Conservation (phyloP, 495 filamentous ascomycete genomes). For the Bathelium albidoporum region DNA sequence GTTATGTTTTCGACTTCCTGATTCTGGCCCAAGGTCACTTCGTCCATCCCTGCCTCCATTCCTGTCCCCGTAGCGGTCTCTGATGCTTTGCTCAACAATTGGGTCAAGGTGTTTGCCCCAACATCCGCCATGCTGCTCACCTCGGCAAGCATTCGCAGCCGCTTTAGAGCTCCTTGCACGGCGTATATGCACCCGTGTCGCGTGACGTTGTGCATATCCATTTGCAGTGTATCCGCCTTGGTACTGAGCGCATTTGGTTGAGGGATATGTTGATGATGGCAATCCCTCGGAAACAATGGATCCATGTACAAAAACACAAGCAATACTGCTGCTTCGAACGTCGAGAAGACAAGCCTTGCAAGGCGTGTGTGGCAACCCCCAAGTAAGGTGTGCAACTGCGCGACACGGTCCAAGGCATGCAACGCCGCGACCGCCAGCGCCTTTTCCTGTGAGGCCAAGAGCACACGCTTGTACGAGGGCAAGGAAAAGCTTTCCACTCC, state of each 20-base stretch:
- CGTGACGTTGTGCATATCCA: neutral
- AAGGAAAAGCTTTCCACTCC: neutral
- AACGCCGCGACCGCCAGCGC: neutral
- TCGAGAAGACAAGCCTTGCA: conserved; percentile 16
- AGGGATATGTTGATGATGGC: neutral
- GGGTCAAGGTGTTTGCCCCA: neutral
- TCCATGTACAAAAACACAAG: neutral
- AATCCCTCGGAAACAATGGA: neutral
- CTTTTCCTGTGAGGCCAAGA: neutral
- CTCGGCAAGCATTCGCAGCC: conserved; percentile 7
- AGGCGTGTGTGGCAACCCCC: conserved; percentile 18
- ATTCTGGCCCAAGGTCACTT: neutral
- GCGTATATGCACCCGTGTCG: neutral
- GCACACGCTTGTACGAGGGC: neutral
- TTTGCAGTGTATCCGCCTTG: conserved; percentile 1
- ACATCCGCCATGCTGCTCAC: conserved; percentile 5
- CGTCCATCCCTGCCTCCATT: neutral
- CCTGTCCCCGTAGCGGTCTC: neutral
- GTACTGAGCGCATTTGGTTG: neutral
- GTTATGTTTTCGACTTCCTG: neutral
- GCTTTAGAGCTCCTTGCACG: neutral
- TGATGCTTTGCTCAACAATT: neutral
- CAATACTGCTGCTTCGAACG: conserved; percentile 21
- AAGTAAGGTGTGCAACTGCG: conserved; percentile 9
- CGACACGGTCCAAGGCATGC: neutral